phyloP scores from a whole-genome alignment of 192 early-diverging fungal species.

The Coemansia sp. region DNA sequence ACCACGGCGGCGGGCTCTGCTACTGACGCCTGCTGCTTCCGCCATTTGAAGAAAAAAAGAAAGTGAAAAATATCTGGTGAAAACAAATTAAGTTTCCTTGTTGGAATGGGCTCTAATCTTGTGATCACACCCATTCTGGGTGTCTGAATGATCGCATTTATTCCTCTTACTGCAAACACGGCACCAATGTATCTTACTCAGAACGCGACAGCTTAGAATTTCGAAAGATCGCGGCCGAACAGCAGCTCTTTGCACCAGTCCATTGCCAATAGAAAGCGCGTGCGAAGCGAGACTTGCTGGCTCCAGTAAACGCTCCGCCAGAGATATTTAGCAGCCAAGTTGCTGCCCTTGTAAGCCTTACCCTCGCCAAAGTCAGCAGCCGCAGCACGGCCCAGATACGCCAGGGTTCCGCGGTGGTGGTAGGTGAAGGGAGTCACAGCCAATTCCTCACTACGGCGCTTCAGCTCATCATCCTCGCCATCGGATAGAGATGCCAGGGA shows the following conservation, averaged over 20 bases:
- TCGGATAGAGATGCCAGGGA: constrained; percentile 7
- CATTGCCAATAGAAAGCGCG: constrained; percentile 72
- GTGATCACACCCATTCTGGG: too few species aligned
- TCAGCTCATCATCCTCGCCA: neutral
- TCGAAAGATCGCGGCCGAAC: constrained; percentile 85
- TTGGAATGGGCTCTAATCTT: neutral
- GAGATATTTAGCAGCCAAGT: constrained; percentile 48
- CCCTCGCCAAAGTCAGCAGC: constrained; percentile 53
- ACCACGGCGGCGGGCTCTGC: constrained; percentile 35
- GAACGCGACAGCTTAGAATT: constrained; percentile 26
- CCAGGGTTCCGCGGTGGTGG: constrained; percentile 64
- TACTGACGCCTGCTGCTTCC: constrained; percentile 16
- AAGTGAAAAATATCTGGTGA: neutral
- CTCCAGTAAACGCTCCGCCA: constrained; percentile 56
- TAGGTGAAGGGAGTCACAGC: constrained; percentile 62
- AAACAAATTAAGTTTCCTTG: neutral
- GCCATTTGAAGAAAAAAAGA: constrained; percentile 10
- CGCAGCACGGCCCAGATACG: constrained; percentile 62
- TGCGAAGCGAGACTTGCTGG: constrained; percentile 68
- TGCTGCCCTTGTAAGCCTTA: constrained; percentile 42
- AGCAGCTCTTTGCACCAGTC: constrained; percentile 89
- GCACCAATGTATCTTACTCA: too few species aligned
- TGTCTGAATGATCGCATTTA: too few species aligned
- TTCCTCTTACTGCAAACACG: too few species aligned
- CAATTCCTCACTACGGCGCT: constrained; percentile 7